Percentiles rank a stretch among this genome's conserved stretches.
phyloP scores from a whole-genome alignment of 1,139 yeast species.

The Geotrichum phurueaensis region DNA sequence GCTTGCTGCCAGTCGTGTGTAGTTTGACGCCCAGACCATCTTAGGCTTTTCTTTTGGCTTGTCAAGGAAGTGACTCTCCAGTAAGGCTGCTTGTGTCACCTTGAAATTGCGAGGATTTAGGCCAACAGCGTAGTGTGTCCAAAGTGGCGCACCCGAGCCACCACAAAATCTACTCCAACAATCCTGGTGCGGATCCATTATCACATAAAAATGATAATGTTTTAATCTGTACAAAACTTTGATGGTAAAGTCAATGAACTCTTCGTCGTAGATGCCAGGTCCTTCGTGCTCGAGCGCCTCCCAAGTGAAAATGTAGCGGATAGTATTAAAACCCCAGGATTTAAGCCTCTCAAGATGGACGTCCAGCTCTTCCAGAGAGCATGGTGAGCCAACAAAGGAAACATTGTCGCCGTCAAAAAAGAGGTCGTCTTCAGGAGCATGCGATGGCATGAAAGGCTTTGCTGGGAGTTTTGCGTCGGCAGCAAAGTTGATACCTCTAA shows the following conservation, averaged over 20 bases:
- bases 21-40: slow-evolving; percentile 91
- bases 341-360: slow-evolving; percentile 62
- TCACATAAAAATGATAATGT: slow-evolving; percentile 66
- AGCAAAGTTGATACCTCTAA: slow-evolving; percentile 82
- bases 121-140: slow-evolving; percentile 88
- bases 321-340: slow-evolving; percentile 71
- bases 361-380: slow-evolving; percentile 65
- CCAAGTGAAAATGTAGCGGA: slow-evolving; percentile 78
- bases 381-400: slow-evolving; percentile 74
- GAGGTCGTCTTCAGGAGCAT: slow-evolving; percentile 37
- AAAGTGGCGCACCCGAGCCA: slow-evolving; percentile 88
- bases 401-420: slow-evolving; percentile 65
- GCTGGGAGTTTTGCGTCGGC: slow-evolving; percentile 69
- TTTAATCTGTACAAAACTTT: slow-evolving; percentile 53
- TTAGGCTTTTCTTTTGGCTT: slow-evolving; percentile 42
- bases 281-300: slow-evolving; percentile 85
- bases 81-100: slow-evolving; percentile 64
- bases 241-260: slow-evolving; percentile 65
- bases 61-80: slow-evolving; percentile 47
- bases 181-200: slow-evolving; percentile 86
- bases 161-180: slow-evolving; percentile 85
- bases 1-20: slow-evolving; percentile 63
- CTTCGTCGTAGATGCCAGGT: slow-evolving; percentile 77
- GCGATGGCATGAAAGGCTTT: slow-evolving; percentile 45
- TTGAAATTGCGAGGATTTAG: slow-evolving; percentile 61